A percentile compares a stretch with the other conserved stretches of the same genome.
Evolutionary conservation across 148 eudicot species (phyloP).

Genomic region (Cornus kousa): DNA sequence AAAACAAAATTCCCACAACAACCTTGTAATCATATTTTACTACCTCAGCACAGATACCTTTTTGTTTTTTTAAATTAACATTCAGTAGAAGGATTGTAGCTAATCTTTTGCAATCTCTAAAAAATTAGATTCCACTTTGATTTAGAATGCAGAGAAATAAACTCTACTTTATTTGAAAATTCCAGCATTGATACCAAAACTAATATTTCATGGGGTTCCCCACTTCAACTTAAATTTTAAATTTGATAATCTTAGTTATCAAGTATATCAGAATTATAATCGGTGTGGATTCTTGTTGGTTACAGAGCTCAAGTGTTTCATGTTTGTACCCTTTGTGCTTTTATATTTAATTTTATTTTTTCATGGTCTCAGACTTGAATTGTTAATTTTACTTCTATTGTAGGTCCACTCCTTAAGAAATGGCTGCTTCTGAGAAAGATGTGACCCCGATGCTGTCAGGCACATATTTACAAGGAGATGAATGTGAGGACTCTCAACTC

Average conservation of each 20-base stretch:
- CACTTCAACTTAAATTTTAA: neutral
- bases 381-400: neutral
- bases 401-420: constrained; percentile 27
- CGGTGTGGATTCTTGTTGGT: no score
- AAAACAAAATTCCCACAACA: no score
- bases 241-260: neutral
- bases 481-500: constrained; percentile 18
- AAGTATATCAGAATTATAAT: no score
- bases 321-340: neutral
- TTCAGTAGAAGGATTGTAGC: neutral
- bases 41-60: neutral
- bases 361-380: neutral
- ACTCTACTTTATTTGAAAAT: neutral
- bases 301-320: neutral
- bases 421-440: constrained; percentile 61
- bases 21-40: neutral
- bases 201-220: neutral
- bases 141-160: neutral
- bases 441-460: constrained; percentile 51
- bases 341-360: neutral
- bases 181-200: neutral
- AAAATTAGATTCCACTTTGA: neutral
- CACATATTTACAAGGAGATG: constrained; percentile 18
- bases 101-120: neutral
- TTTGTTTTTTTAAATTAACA: neutral